Evolutionary conservation across 139 green algal species (phyloP).

Genomic region (Chlorella vulgaris): DNA sequence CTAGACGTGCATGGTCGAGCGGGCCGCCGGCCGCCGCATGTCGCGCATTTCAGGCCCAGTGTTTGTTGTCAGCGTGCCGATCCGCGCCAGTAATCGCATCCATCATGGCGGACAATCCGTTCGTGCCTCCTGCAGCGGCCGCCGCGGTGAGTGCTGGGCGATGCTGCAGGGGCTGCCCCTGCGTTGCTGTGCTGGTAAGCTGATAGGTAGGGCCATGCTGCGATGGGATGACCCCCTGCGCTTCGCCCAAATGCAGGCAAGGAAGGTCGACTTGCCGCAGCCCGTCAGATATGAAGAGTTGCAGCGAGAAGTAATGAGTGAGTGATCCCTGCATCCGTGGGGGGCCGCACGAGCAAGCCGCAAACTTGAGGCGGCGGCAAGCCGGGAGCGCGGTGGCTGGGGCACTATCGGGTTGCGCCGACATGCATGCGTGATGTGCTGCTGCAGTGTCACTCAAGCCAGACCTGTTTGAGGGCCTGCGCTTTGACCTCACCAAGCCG

Average conservation of each 20-base stretch:
- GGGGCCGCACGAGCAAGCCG: not conserved
- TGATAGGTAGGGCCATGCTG: not conserved
- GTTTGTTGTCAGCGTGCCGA: too few species aligned
- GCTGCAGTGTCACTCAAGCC: slow-evolving; percentile 93
- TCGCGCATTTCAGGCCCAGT: too few species aligned
- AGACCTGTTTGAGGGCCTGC: slow-evolving; percentile 95
- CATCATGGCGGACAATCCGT: slow-evolving; percentile 34
- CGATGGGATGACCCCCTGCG: not conserved
- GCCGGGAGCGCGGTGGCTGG: too few species aligned
- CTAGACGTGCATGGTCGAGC: too few species aligned
- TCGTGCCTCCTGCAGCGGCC: slow-evolving; percentile 37
- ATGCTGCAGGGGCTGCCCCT: not conserved
- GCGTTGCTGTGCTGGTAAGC: not conserved
- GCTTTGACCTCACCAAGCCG: slow-evolving; percentile 98
- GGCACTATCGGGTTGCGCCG: too few species aligned
- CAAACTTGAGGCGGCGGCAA: too few species aligned
- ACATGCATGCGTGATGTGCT: not conserved
- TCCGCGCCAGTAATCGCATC: too few species aligned
- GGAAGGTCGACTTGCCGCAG: slow-evolving; percentile 63
- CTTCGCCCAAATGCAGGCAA: not conserved
- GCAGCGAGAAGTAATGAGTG: slow-evolving; percentile 88
- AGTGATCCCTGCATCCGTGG: not conserved
- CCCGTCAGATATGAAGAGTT: slow-evolving; percentile 96
- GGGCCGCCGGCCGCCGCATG: too few species aligned
- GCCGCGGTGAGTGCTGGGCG: slow-evolving; percentile 9